Percentiles rank a stretch among this genome's conserved stretches.
These are phyloP conservation scores for Cyclotella sp. DNA, from an alignment of 108 stramenopile species.

Conservation along the genomic window DNA sequence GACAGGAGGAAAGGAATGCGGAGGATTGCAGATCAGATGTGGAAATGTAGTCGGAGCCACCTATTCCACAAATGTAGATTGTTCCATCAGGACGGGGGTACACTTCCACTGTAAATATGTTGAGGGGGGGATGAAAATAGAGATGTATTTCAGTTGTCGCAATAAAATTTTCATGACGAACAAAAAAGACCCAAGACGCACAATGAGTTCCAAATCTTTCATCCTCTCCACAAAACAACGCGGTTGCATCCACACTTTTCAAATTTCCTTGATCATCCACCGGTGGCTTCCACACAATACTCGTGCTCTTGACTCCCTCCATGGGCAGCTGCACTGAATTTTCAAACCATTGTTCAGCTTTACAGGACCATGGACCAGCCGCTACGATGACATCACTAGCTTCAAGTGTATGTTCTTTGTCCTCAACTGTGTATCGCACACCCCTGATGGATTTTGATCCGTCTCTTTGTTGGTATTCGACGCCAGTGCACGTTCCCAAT, in stretches of 20 bases:
- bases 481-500: constrained; percentile 74
- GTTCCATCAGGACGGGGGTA: constrained; percentile 86
- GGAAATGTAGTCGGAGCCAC: constrained; percentile 91
- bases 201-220: constrained; percentile 83
- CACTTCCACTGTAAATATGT: constrained; percentile 66
- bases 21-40: constrained; percentile 84
- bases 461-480: constrained; percentile 53
- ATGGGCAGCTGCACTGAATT: constrained; percentile 77
- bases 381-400: constrained; percentile 74
- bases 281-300: constrained; percentile 81
- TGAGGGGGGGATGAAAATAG: background rate
- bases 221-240: constrained; percentile 97
- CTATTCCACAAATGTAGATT: constrained; percentile 97
- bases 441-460: constrained; percentile 50
- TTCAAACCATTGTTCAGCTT: constrained; percentile 83
- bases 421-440: constrained; percentile 59
- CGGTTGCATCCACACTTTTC: constrained; percentile 83
- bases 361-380: constrained; percentile 85
- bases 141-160: background rate
- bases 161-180: constrained; percentile 4
- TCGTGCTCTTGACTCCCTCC: constrained; percentile 88
- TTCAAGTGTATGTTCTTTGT: constrained; percentile 25
- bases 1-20: constrained; percentile 70
- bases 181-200: constrained; percentile 42
- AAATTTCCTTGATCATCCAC: constrained; percentile 50